Evolutionary conservation across 1,284 basidiomycete genomes (phyloP).

Genomic region (Trichosporon sp.): DNA sequence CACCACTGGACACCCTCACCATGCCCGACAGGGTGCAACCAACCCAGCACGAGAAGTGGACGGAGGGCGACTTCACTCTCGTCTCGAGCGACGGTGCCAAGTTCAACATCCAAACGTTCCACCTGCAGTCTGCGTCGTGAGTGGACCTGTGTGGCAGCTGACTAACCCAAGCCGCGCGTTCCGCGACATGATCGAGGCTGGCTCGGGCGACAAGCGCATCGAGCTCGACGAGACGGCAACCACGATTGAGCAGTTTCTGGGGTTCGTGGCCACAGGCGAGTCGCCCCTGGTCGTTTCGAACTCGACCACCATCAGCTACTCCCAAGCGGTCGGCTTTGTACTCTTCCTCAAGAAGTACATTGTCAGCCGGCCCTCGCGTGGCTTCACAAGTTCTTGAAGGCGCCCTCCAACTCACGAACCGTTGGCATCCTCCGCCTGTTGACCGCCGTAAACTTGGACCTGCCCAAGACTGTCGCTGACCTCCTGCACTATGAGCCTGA

Average conservation of each 20-base stretch:
- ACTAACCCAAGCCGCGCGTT: neutral
- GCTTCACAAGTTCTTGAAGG: too few species aligned
- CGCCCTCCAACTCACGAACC: too few species aligned
- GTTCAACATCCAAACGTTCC: neutral
- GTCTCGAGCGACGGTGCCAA: neutral
- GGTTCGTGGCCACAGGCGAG: neutral
- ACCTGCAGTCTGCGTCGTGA: neutral
- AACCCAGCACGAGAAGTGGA: neutral
- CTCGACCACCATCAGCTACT: neutral
- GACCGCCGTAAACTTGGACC: too few species aligned
- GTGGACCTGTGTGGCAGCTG: neutral
- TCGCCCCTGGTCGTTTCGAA: too few species aligned
- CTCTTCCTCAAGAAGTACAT: neutral
- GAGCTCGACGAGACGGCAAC: neutral
- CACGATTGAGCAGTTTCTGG: neutral
- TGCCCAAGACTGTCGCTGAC: too few species aligned
- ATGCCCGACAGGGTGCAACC: too few species aligned
- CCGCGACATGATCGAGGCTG: neutral
- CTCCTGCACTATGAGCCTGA: too few species aligned
- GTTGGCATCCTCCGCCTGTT: too few species aligned
- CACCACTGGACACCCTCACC: too few species aligned
- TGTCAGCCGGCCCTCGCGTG: too few species aligned
- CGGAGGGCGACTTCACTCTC: neutral
- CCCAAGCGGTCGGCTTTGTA: neutral
- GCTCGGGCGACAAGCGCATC: neutral